A percentile compares a stretch with the other conserved stretches of the same genome.
phyloP scores from a whole-genome alignment of 495 filamentous ascomycete species.

The Hypoxylon fragiforme region DNA sequence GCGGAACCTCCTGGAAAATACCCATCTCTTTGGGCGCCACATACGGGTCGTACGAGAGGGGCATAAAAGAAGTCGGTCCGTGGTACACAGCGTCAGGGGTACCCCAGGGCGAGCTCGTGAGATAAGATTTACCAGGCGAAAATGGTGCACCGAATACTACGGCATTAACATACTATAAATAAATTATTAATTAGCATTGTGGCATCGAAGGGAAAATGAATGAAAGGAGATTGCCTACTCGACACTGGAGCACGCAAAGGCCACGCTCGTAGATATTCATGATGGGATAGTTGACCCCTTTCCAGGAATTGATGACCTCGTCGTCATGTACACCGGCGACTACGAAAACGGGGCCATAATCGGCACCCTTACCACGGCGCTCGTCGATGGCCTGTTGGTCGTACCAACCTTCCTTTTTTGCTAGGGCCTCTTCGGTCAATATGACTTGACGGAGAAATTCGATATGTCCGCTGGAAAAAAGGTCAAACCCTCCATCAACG shows the following conservation, averaged over 20 bases:
- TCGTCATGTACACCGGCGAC: slow-evolving; percentile 94
- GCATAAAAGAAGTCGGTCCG: slow-evolving; percentile 90
- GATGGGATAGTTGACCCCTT: slow-evolving; percentile 97
- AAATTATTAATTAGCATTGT: slow-evolving; percentile 7
- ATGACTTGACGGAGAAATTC: slow-evolving; percentile 83
- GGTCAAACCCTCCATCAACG: slow-evolving; percentile 94
- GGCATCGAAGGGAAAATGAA: not conserved
- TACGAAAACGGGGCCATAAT: slow-evolving; percentile 81
- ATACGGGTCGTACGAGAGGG: slow-evolving; percentile 85
- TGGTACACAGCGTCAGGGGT: slow-evolving; percentile 86
- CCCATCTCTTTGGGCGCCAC: slow-evolving; percentile 73
- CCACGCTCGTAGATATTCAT: slow-evolving; percentile 99
- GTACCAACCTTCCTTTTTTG: slow-evolving; percentile 71
- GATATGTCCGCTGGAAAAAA: slow-evolving; percentile 96
- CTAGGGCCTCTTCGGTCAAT: slow-evolving; percentile 68
- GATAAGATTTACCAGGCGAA: slow-evolving; percentile 72
- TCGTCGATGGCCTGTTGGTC: slow-evolving; percentile 61
- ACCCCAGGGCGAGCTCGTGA: slow-evolving; percentile 74
- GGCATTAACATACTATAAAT: slow-evolving; percentile 86
- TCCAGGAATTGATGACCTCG: slow-evolving; percentile 90
- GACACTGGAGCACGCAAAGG: slow-evolving; percentile 92
- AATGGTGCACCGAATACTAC: slow-evolving; percentile 90
- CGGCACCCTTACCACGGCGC: slow-evolving; percentile 64
- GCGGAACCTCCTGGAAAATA: slow-evolving; percentile 71
- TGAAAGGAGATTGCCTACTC: slow-evolving; percentile 55